phyloP scores from a whole-genome alignment of 441 rosid species.

The Populus tomentosa region DNA sequence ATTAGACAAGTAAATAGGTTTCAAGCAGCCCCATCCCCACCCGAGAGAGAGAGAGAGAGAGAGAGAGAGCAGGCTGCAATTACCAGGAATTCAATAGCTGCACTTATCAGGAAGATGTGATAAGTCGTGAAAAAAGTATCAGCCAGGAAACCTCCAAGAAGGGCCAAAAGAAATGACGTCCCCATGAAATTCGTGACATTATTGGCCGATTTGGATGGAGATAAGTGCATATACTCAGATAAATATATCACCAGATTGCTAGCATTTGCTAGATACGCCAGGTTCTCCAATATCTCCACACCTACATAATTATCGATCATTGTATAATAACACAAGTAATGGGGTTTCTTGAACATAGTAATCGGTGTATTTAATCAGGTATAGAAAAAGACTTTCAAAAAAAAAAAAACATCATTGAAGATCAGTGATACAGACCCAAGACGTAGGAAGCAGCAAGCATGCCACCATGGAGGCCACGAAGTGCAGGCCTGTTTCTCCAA shows the following conservation, averaged over 20 bases:
- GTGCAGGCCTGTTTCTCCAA: conserved; percentile 70
- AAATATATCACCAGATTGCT: conserved; percentile 89
- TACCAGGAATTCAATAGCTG: conserved; percentile 79
- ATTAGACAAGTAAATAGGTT: not conserved
- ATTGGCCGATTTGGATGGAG: conserved; percentile 79
- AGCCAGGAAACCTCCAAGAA: conserved; percentile 90
- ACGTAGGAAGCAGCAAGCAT: conserved; percentile 77
- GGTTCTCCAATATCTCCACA: conserved; percentile 85
- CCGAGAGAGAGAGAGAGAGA: not conserved
- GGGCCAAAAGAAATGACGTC: conserved; percentile 89
- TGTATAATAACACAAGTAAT: not conserved
- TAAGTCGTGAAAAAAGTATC: conserved; percentile 84
- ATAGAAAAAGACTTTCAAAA: not conserved
- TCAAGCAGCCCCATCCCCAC: not conserved
- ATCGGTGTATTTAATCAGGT: not conserved
- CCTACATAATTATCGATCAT: conserved; percentile 25
- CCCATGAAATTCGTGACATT: conserved; percentile 96
- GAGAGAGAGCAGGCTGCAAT: not conserved
- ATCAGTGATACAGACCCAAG: conserved; percentile 38
- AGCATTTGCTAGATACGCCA: conserved; percentile 87
- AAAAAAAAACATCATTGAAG: not conserved
- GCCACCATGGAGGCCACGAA: conserved; percentile 80
- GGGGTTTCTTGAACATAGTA: no score
- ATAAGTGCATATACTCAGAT: conserved; percentile 66
- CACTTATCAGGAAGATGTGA: conserved; percentile 69